These are phyloP conservation scores for Rhizophagus prolifer DNA, from an alignment of 192 early-diverging fungal genomes.

Conservation along the genomic window DNA sequence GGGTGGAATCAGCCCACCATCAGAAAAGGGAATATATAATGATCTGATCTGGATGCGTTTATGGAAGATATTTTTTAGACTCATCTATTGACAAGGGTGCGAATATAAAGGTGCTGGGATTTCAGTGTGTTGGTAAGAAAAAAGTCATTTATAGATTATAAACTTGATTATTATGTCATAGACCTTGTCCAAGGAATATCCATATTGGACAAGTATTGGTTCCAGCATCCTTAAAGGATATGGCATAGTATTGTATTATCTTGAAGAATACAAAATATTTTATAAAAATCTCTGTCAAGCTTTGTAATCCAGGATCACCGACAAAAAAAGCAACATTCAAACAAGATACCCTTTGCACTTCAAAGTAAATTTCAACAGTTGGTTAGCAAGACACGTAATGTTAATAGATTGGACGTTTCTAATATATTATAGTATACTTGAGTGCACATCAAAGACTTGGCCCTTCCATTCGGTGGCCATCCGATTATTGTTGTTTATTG, in stretches of 20 bases:
- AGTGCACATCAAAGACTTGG: too few relatives aligned
- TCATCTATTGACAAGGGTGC: not conserved
- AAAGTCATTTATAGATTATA: slow-evolving; percentile 5
- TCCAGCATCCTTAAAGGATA: too few relatives aligned
- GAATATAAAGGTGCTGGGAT: slow-evolving; percentile 10
- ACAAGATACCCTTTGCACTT: slow-evolving; percentile 7
- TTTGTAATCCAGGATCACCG: not conserved
- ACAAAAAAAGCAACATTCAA: too few relatives aligned
- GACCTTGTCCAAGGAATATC: slow-evolving; percentile 16
- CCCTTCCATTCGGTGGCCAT: too few relatives aligned
- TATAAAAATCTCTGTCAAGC: not conserved
- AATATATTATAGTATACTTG: too few relatives aligned
- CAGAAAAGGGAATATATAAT: too few relatives aligned
- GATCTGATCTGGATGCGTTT: too few relatives aligned
- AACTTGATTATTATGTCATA: slow-evolving; percentile 1
- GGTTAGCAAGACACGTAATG: slow-evolving; percentile 12
- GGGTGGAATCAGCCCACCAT: too few relatives aligned
- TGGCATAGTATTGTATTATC: not conserved
- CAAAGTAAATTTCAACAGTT: slow-evolving; percentile 1
- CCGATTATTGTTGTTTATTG: too few relatives aligned
- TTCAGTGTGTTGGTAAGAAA: slow-evolving; percentile 21
- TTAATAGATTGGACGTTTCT: not conserved
- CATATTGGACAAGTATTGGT: too few relatives aligned
- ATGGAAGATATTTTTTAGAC: too few relatives aligned
- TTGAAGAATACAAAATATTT: slow-evolving; percentile 9